Percentiles rank a stretch among this genome's conserved stretches.
These are phyloP conservation scores for Dalechampia spathulata DNA, from an alignment of 441 rosid species.

Conservation along the genomic window DNA sequence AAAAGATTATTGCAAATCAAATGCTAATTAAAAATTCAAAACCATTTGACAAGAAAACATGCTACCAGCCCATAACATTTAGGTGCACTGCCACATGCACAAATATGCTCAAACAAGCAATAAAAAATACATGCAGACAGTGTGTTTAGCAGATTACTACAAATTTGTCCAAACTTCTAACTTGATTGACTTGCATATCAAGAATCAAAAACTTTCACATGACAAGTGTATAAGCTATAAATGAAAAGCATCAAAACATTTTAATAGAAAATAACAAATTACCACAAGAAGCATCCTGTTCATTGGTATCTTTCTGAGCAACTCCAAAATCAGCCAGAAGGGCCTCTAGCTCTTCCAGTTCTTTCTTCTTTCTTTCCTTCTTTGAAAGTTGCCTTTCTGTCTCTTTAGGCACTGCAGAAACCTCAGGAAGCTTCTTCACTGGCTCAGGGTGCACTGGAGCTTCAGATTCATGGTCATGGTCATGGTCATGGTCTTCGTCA, in stretches of 20 bases:
- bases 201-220: no score
- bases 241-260: background rate
- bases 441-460: conserved; percentile 18
- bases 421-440: conserved; percentile 29
- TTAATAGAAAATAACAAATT: conserved; percentile 5
- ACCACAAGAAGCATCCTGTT: conserved; percentile 31
- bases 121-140: no score
- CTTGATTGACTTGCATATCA: no score
- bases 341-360: conserved; percentile 54
- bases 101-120: no score
- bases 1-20: no score
- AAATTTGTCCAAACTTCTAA: no score
- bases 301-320: conserved; percentile 20
- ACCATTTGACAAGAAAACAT: no score
- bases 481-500: conserved; percentile 65
- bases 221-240: no score
- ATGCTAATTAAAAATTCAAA: no score
- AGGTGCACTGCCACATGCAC: no score
- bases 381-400: conserved; percentile 49
- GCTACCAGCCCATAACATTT: no score
- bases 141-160: no score
- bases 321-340: conserved; percentile 48
- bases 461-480: conserved; percentile 23
- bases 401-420: conserved; percentile 26
- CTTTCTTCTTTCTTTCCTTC: conserved; percentile 59